Evolutionary conservation across 1,284 basidiomycete species (phyloP).

Genomic region (Gastroboletus turbinatus): DNA sequence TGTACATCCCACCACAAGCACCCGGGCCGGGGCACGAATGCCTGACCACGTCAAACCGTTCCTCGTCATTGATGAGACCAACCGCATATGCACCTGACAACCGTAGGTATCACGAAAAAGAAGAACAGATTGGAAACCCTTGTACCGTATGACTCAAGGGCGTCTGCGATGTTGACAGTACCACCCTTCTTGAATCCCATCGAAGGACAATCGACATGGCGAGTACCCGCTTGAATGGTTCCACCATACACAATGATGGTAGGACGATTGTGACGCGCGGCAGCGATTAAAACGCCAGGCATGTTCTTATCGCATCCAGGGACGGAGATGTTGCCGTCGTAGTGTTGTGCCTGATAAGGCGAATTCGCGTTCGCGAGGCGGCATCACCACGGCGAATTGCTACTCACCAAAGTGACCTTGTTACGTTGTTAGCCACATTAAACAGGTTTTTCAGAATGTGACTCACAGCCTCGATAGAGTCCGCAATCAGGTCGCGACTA

Average conservation of each 20-base stretch:
- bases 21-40: conserved; percentile 82
- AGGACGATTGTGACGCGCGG: conserved; percentile 80
- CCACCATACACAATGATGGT: conserved; percentile 87
- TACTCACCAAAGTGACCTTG: conserved; percentile 65
- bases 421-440: conserved; percentile 3
- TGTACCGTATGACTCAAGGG: conserved; percentile 78
- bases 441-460: neutral
- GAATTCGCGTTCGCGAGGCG: neutral
- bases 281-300: conserved; percentile 88
- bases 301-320: conserved; percentile 93
- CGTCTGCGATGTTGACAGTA: conserved; percentile 79
- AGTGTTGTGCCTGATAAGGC: conserved; percentile 68
- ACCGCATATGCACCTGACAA: conserved; percentile 64
- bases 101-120: conserved; percentile 1
- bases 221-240: conserved; percentile 74
- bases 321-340: conserved; percentile 83
- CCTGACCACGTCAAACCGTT: conserved; percentile 77
- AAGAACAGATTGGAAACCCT: neutral
- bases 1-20: conserved; percentile 85
- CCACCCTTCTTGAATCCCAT: conserved; percentile 80
- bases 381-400: neutral
- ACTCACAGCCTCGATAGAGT: conserved; percentile 83
- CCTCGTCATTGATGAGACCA: conserved; percentile 74
- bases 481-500: conserved; percentile 87
- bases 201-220: conserved; percentile 77